Conservation (phyloP, 2,329 filamentous ascomycete species). For the Beauveria sp. region DNA sequence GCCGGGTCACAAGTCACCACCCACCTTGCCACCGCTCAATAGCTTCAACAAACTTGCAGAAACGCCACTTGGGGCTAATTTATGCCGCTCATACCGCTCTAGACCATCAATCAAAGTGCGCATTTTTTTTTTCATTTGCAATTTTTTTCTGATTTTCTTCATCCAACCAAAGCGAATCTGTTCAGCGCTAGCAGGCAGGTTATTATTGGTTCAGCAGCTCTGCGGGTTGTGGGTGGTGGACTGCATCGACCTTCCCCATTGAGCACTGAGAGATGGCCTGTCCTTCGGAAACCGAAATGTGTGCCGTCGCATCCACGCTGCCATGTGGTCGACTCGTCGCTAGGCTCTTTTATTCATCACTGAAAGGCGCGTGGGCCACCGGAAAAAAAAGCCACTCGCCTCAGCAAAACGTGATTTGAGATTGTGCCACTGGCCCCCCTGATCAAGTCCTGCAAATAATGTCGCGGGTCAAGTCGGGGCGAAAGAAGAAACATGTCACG, state of each 20-base stretch:
- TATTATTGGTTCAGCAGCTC: no score
- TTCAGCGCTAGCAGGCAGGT: no score
- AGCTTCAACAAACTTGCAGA: neutral
- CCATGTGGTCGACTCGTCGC: no score
- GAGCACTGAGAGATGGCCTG: neutral
- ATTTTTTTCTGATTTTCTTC: neutral
- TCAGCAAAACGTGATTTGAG: no score
- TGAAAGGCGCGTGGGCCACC: neutral
- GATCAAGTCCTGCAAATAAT: no score
- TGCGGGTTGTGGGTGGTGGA: neutral
- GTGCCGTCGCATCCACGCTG: neutral
- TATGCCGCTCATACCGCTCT: neutral
- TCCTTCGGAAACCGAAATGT: conserved; percentile 1
- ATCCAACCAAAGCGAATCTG: no score
- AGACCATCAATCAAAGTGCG: neutral
- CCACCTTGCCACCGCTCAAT: neutral
- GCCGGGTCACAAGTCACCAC: neutral
- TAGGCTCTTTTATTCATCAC: neutral
- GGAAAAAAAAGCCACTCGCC: no score
- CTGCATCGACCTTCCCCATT: neutral
- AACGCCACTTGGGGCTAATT: no score
- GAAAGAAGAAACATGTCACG: no score
- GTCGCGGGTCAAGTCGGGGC: no score
- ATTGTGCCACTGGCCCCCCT: no score
- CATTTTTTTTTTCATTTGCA: neutral